Conservation (phyloP, 345 rosid species). For the Gossypium raimondii region DNA sequence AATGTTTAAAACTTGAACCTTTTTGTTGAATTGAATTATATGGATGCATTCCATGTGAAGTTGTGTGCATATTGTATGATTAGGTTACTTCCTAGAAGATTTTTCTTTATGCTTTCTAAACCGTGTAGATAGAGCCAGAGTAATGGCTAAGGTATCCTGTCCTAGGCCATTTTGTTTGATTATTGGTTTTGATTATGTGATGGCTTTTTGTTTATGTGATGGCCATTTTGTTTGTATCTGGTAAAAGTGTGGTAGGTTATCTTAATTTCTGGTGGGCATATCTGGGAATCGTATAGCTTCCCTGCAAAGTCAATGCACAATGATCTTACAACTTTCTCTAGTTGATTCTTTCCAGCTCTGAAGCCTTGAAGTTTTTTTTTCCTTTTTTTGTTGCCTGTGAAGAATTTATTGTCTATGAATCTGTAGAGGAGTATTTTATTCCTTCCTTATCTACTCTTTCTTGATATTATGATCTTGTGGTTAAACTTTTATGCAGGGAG, state of each 20-base stretch:
- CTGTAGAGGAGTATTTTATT: background rate
- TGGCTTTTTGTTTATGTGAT: background rate
- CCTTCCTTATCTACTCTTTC: conserved; percentile 9
- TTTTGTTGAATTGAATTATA: background rate
- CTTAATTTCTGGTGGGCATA: background rate
- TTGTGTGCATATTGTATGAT: conserved; percentile 3
- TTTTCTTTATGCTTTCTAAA: background rate
- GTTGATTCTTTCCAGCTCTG: background rate
- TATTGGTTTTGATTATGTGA: background rate
- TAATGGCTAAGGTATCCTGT: background rate
- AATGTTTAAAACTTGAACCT: background rate
- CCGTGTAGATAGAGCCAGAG: background rate
- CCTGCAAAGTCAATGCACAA: background rate
- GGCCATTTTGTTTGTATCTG: background rate
- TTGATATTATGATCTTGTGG: conserved; percentile 16
- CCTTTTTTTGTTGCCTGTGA: background rate
- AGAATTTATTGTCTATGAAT: background rate
- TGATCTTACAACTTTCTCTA: background rate
- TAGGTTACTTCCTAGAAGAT: background rate
- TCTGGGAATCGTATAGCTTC: background rate
- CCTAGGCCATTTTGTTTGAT: background rate
- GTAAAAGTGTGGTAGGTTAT: background rate
- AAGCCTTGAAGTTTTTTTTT: background rate
- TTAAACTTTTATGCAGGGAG: conserved; percentile 41
- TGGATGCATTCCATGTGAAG: background rate